Conservation (phyloP, 148 eudicot genomes). For the Rhododendron kiyosumense region DNA sequence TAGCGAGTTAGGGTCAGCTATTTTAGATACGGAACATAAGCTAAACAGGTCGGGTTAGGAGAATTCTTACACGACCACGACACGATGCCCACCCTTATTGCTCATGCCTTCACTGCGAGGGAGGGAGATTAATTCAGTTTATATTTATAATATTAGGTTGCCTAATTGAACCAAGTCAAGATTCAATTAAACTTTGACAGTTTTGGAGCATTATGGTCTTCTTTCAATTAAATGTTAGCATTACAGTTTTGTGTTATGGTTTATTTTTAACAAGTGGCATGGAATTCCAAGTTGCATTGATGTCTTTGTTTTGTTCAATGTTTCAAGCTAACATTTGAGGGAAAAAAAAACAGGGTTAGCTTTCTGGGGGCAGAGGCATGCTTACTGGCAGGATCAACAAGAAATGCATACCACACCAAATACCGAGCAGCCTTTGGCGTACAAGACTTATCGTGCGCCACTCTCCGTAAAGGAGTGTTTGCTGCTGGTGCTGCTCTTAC, state of each 20-base stretch:
- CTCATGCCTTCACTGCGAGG: no score
- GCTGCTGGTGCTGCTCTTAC: conserved; percentile 86
- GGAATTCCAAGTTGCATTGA: not conserved
- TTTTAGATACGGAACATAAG: no score
- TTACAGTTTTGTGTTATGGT: no score
- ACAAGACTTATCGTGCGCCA: conserved; percentile 61
- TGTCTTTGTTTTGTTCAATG: not conserved
- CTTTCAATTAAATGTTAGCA: no score
- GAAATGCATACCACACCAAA: conserved; percentile 90
- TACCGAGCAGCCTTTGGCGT: conserved; percentile 52
- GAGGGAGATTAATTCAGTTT: no score
- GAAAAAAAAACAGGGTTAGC: conserved; percentile 56
- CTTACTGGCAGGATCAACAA: conserved; percentile 85
- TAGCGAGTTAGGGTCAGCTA: no score
- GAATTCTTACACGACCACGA: no score
- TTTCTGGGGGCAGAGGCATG: conserved; percentile 89
- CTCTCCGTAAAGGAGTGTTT: conserved; percentile 90
- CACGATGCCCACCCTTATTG: no score
- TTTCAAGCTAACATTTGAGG: not conserved
- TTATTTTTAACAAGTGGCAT: not conserved
- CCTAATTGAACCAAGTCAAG: not conserved
- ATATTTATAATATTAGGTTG: not conserved
- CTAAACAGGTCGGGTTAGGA: no score
- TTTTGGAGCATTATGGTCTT: not conserved
- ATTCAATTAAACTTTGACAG: not conserved